Evolutionary conservation across 2,329 filamentous ascomycete genomes (phyloP).

Genomic region (Harringtonia aguacate): DNA sequence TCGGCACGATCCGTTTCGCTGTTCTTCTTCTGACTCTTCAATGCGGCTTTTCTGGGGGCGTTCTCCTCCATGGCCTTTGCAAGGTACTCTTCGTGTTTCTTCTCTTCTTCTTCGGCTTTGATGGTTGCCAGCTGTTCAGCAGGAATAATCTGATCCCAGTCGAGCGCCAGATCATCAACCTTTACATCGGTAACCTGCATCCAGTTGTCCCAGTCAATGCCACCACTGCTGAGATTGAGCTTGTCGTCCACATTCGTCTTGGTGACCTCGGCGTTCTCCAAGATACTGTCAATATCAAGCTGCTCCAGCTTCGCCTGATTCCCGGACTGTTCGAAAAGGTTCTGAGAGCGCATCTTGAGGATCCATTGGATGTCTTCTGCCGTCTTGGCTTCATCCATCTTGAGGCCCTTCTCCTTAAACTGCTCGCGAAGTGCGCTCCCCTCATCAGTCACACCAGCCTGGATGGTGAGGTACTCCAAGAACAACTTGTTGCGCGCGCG

Average conservation of each 20-base stretch:
- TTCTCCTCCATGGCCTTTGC: constrained; percentile 75
- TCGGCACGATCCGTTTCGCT: constrained; percentile 51
- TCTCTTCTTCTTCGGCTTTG: constrained; percentile 79
- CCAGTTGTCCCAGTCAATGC: constrained; percentile 78
- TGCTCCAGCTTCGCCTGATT: constrained; percentile 96
- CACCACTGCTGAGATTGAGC: constrained; percentile 84
- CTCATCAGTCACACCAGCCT: constrained; percentile 92
- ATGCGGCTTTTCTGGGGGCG: constrained; percentile 64
- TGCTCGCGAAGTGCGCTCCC: constrained; percentile 68
- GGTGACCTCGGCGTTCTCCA: constrained; percentile 94
- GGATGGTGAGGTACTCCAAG: constrained; percentile 94
- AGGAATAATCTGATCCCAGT: constrained; percentile 98
- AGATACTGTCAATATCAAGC: constrained; percentile 91
- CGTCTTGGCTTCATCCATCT: constrained; percentile 71
- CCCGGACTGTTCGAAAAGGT: constrained; percentile 95
- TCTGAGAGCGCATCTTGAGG: constrained; percentile 94
- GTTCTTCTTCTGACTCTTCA: constrained; percentile 41
- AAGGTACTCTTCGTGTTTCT: constrained; percentile 73
- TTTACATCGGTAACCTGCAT: constrained; percentile 98
- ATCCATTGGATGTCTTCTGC: constrained; percentile 94
- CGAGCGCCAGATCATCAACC: constrained; percentile 66
- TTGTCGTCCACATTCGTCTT: constrained; percentile 93
- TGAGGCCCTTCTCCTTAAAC: constrained; percentile 65
- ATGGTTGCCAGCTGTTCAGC: constrained; percentile 83
- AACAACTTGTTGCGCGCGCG: constrained; percentile 95